These are phyloP conservation scores for Speleostelium caveatum DNA, from an alignment of 78 protist species.

Conservation along the genomic window DNA sequence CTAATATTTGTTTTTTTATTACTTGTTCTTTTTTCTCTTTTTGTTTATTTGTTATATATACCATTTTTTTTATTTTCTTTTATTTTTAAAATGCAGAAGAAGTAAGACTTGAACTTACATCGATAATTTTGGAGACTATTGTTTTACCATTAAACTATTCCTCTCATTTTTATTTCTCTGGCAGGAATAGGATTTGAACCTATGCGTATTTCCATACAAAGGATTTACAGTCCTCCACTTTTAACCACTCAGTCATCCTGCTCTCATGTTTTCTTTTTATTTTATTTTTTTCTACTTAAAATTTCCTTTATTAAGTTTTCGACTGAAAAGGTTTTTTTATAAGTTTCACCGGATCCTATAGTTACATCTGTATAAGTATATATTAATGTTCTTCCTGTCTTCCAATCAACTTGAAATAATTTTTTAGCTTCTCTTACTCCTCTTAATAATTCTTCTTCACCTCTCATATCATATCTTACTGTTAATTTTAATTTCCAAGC, in stretches of 20 bases:
- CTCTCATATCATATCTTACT: too few species aligned
- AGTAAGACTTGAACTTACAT: background rate
- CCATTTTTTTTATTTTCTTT: background rate
- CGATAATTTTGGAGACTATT: background rate
- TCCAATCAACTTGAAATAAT: too few species aligned
- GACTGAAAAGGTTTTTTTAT: too few species aligned
- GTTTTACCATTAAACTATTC: background rate
- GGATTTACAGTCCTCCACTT: constrained; percentile 34
- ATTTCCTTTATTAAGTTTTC: background rate
- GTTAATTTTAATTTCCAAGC: too few species aligned
- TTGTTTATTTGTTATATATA: constrained; percentile 1
- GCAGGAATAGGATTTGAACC: constrained; percentile 36
- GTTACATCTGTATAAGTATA: too few species aligned
- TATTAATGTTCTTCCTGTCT: too few species aligned
- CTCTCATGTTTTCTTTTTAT: background rate
- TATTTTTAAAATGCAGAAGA: background rate
- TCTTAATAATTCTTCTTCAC: too few species aligned
- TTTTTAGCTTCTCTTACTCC: too few species aligned
- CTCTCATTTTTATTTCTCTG: background rate
- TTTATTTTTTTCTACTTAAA: background rate
- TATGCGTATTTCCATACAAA: constrained; percentile 5
- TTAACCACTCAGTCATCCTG: constrained; percentile 35
- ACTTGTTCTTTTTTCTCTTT: background rate
- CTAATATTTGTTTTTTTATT: constrained; percentile 2
- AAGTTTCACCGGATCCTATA: background rate